Percentiles rank a stretch among this genome's conserved stretches.
Evolutionary conservation across 1,139 yeast species (phyloP).

Genomic region (Taphrina deformans): DNA sequence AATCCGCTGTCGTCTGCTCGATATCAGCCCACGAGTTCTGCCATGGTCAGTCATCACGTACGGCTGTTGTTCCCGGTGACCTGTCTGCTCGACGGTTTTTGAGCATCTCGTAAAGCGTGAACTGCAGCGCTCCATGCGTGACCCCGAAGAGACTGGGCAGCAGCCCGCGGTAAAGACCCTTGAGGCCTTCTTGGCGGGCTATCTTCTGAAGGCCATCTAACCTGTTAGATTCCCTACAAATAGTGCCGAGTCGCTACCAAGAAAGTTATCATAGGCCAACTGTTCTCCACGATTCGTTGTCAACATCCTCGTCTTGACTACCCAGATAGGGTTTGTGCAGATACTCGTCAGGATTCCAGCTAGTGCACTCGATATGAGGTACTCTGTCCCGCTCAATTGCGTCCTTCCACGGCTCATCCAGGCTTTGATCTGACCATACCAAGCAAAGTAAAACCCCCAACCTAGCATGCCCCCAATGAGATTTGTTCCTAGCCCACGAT

Average conservation of each 20-base stretch:
- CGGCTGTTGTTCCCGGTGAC: constrained; percentile 1
- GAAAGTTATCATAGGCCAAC: constrained; percentile 41
- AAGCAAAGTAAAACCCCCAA: constrained; percentile 82
- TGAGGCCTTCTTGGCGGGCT: constrained; percentile 60
- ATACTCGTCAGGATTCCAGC: constrained; percentile 78
- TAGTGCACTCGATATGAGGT: constrained; percentile 55
- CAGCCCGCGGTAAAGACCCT: constrained; percentile 79
- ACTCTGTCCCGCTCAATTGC: constrained; percentile 43
- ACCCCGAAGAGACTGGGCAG: constrained; percentile 80
- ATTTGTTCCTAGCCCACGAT: constrained; percentile 81
- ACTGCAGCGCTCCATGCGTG: constrained; percentile 83
- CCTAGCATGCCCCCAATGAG: constrained; percentile 78
- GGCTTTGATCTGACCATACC: constrained; percentile 49
- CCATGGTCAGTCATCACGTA: constrained; percentile 7
- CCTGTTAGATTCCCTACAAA: constrained; percentile 49
- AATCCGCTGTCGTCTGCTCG: constrained; percentile 53
- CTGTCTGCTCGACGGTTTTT: constrained; percentile 47
- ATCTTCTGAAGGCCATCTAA: constrained; percentile 62
- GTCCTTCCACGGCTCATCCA: constrained; percentile 22
- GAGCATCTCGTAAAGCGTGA: constrained; percentile 76
- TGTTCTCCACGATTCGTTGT: constrained; percentile 22
- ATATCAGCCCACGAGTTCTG: constrained; percentile 31
- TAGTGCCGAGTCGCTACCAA: too few species aligned
- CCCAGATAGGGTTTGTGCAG: constrained; percentile 90
- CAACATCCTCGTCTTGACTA: constrained; percentile 79